Conservation (phyloP, 495 filamentous ascomycete genomes). For the Penicillium salamii region DNA sequence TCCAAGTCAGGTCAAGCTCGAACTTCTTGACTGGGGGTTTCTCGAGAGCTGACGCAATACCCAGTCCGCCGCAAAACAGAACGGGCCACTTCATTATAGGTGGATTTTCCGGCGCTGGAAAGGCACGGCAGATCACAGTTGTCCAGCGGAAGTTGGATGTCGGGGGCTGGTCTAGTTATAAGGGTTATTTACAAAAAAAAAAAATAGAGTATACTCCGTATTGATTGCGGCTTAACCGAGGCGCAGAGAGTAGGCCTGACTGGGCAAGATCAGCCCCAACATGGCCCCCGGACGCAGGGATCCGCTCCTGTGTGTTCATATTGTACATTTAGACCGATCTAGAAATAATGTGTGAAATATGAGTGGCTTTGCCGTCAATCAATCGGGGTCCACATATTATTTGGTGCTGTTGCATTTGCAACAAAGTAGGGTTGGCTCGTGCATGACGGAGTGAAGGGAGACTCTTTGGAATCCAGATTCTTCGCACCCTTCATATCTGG, state of each 20-base stretch:
- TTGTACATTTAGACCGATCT: neutral
- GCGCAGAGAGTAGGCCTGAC: too few species aligned
- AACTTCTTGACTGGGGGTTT: neutral
- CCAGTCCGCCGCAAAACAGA: neutral
- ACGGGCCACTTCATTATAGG: neutral
- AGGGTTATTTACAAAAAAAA: neutral
- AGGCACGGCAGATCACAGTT: neutral
- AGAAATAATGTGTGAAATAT: neutral
- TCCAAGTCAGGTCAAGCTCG: slow-evolving; percentile 31
- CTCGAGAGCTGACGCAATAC: neutral
- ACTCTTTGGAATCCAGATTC: neutral
- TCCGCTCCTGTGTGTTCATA: neutral
- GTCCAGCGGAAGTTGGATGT: neutral
- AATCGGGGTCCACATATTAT: neutral
- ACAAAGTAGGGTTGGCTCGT: neutral
- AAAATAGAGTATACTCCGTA: neutral
- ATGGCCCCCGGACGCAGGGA: neutral
- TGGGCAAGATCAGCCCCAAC: neutral
- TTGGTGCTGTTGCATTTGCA: neutral
- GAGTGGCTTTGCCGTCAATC: neutral
- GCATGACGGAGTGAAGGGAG: neutral
- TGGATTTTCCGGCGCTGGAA: neutral
- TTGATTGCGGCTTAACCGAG: too few species aligned
- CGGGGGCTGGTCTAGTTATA: neutral
- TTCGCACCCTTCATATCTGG: neutral